These are phyloP conservation scores for Thielaviopsis ethacetica DNA, from an alignment of 2,329 filamentous ascomycete species.

Conservation along the genomic window DNA sequence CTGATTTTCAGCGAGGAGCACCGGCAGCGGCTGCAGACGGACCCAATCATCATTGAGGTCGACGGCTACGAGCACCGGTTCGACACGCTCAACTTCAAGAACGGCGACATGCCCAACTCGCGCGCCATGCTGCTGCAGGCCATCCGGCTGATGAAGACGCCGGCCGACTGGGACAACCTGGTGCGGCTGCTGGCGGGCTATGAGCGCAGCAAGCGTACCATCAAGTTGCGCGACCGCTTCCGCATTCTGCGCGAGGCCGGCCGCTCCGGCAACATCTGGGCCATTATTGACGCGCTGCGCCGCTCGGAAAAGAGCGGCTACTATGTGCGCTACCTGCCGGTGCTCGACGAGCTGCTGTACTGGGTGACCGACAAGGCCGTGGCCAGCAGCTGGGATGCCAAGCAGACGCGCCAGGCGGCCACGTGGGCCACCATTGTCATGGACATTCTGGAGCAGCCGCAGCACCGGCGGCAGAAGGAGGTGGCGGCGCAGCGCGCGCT, in stretches of 20 bases:
- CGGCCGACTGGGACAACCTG: slow-evolving; percentile 36
- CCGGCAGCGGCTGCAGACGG: slow-evolving; percentile 31
- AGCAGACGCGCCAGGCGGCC: slow-evolving; percentile 25
- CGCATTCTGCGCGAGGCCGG: slow-evolving; percentile 28
- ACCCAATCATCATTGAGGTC: slow-evolving; percentile 42
- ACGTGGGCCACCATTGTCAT: slow-evolving; percentile 30
- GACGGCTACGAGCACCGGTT: slow-evolving; percentile 39
- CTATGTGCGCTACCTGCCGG: slow-evolving; percentile 20
- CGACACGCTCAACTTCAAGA: slow-evolving; percentile 26
- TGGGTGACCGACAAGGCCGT: slow-evolving; percentile 27
- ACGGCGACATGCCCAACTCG: slow-evolving; percentile 26
- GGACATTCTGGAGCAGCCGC: slow-evolving; percentile 30
- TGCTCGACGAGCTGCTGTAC: slow-evolving; percentile 21
- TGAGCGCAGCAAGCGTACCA: slow-evolving; percentile 24
- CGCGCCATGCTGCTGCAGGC: slow-evolving; percentile 22
- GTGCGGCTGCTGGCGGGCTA: slow-evolving; percentile 34
- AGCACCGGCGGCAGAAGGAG: slow-evolving; percentile 19
- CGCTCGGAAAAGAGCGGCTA: slow-evolving; percentile 30
- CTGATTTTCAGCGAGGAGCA: slow-evolving; percentile 33
- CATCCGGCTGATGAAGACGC: slow-evolving; percentile 29
- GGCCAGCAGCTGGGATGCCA: slow-evolving; percentile 20
- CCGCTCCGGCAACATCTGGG: slow-evolving; percentile 24
- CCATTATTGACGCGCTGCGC: slow-evolving; percentile 34
- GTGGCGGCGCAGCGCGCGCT: slow-evolving; percentile 17
- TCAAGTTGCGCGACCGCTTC: slow-evolving; percentile 20